Evolutionary conservation across 2,329 filamentous ascomycete genomes (phyloP), one percentile per base, ranked within the genome.

Genomic region (Delphinella strobiligena): DNA sequence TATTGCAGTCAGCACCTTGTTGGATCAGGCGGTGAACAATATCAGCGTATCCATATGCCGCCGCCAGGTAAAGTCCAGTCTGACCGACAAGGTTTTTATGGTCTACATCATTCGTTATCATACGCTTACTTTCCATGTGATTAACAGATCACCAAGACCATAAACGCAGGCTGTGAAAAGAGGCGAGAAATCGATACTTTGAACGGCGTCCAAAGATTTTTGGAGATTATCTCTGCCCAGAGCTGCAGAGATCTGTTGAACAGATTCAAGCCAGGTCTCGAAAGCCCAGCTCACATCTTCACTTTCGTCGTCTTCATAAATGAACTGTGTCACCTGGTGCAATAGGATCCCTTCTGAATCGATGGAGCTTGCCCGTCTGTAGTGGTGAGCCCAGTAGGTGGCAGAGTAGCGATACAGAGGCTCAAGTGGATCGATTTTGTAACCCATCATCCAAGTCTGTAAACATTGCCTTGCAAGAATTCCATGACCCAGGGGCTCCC

Each of bases 1-100:
- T 8, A 36, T 45, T 42, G 31, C 33, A n/a, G 17, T 45, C 39
- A 19, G 42, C 42, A 14, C 42, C 42, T 22, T 42, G 24, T n/a
- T 42, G 17, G 15, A 45, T 18, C 4, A 45, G 31, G 3, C 34
- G 8, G 8, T 34, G 4, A 4, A 38, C 16, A 10, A 41, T 19
- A 8, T 37, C 18, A 8, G 14, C 15, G 19, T 44, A 15, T 31
- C 34, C 39, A 17, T 17, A 12, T 12, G 39, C 16, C 4, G 38
- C 38, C 27, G 38, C 22, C 8, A 29, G 24, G 12, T 29, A 29
- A 29, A 29, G 24, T 8, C 24, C 24, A 29, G 24, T 29, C 24
- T 29, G 24, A 29, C 24, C 24, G 12, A 8, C 8, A 8, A 12
- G 12, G 12, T 29, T 29, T 29, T 29, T 29, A 7, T 29, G 24